phyloP scores from a whole-genome alignment of 1,139 yeast genomes.

The Wickerhamomyces sp. region DNA sequence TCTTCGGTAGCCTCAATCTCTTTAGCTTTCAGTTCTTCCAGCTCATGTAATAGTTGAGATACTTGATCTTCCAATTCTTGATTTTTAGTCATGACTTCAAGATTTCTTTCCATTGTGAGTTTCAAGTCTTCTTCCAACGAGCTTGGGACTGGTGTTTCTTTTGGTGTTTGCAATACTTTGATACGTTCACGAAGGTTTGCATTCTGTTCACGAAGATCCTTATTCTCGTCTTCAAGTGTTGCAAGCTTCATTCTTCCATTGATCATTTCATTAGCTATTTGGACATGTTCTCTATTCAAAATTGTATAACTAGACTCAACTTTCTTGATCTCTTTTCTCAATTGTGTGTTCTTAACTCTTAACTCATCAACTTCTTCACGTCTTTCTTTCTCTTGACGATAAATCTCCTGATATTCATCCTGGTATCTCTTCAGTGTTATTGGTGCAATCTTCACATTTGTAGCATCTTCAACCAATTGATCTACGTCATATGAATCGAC shows the following conservation, averaged over 20 bases:
- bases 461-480: constrained; percentile 75
- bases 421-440: constrained; percentile 62
- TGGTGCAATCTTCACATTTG: constrained; percentile 67
- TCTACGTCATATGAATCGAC: constrained; percentile 54
- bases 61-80: constrained; percentile 45
- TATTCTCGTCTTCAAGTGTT: constrained; percentile 61
- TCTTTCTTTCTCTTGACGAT: constrained; percentile 61
- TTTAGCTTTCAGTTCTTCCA: constrained; percentile 22
- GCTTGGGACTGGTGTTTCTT: constrained; percentile 30
- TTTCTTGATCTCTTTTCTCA: constrained; percentile 69
- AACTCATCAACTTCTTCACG: constrained; percentile 64
- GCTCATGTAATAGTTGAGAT: constrained; percentile 24
- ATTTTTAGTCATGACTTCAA: constrained; percentile 51
- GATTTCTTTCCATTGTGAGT: constrained; percentile 54
- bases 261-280: constrained; percentile 70
- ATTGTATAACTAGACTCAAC: constrained; percentile 66
- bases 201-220: constrained; percentile 48
- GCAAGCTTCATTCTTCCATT: constrained; percentile 59
- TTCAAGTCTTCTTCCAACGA: constrained; percentile 40
- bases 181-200: constrained; percentile 29
- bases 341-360: constrained; percentile 60
- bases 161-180: constrained; percentile 25
- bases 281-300: constrained; percentile 76
- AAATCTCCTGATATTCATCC: constrained; percentile 71
- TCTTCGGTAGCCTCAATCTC: background rate